Base-by-base conservation (phyloP, 495 filamentous ascomycete species). In the Penicillium lagena region DNA sequence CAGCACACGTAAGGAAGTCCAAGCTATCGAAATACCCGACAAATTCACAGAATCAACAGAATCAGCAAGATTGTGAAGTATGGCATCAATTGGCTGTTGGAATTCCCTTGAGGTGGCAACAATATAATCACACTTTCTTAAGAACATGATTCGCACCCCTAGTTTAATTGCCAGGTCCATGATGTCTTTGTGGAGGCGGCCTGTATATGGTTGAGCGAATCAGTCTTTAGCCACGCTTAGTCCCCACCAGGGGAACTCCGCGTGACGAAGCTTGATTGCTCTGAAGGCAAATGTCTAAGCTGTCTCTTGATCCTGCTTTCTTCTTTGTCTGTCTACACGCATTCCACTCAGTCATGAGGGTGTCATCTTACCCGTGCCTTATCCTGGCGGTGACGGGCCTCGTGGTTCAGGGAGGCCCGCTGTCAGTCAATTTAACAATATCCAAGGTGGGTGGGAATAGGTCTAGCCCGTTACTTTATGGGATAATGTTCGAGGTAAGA, bases 401-500 rank as follows among this genome's bases (percentile, higher is more conserved):
- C 7, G 13, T 39, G 4, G 33, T 42, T 15, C 13, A 45, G 12
- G 43, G 34, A 15, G 27, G 15, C 6, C 33, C 49, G 17, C 34
- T 10, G 17, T 33, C 46, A 4, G 34, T 52, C 35, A 43, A 12
- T 1, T 45, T 67, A 13, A 64, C 38, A 11, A 70, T 79, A 27
- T 37, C 52, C 2, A 63, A 47, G 17, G 64, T 67, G n/a, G 72
- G 71, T 1, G 77, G 76, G 3, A 80, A 80, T 61, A 59, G 61
- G 15, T 77, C 76, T 1, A 76, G 71, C 42, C 68, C 77, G 2
- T 49, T 73, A n/a, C 64, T 76, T 17, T 81, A 81, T 60, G 79
- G 79, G 12, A 58, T 77, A 28, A 80, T 82, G 76, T 82, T 81
- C 42, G 78, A 82, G 66, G 71, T 71, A 46, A 40, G 43, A 9